These are phyloP conservation scores for Globisporangium viniferum DNA, from an alignment of 352 stramenopile genomes.

Conservation along the genomic window DNA sequence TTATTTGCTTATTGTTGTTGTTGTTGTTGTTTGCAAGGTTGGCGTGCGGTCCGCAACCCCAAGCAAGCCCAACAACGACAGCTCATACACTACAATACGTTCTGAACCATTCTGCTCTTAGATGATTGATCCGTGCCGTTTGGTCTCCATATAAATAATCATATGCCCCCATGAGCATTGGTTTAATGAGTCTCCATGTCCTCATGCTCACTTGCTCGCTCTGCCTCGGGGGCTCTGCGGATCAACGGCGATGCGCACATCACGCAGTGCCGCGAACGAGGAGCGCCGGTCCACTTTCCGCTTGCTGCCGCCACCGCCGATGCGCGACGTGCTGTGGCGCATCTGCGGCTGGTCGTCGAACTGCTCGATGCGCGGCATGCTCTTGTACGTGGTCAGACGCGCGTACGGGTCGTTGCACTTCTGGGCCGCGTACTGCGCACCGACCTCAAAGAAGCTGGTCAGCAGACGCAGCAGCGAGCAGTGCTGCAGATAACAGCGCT, in stretches of 20 bases:
- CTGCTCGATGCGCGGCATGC: conserved; percentile 30
- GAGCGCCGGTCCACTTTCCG: conserved; percentile 28
- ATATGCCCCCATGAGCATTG: not conserved
- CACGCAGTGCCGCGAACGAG: conserved; percentile 28
- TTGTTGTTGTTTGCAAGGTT: not conserved
- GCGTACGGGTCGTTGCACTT: conserved; percentile 20
- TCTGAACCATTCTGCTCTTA: not conserved
- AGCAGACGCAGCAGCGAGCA: conserved; percentile 48
- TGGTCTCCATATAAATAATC: not conserved
- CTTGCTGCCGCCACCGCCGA: conserved; percentile 16
- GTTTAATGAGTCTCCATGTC: not conserved
- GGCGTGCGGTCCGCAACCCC: not conserved
- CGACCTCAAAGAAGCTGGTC: conserved; percentile 50
- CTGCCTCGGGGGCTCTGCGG: conserved; percentile 5
- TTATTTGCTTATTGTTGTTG: not conserved
- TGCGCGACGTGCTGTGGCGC: conserved; percentile 8
- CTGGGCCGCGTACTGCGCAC: conserved; percentile 13
- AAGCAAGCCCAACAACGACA: not conserved
- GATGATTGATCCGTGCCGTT: not conserved
- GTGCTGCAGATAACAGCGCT: conserved; percentile 35
- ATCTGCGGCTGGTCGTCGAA: not conserved
- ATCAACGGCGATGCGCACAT: conserved; percentile 22
- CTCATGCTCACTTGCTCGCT: not conserved
- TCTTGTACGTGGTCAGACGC: conserved; percentile 24
- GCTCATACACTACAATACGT: not conserved